Evolutionary conservation across 2,329 filamentous ascomycete genomes (phyloP), one percentile per base, ranked within the genome.

Genomic region (Phaeosphaeriaceae sp.): DNA sequence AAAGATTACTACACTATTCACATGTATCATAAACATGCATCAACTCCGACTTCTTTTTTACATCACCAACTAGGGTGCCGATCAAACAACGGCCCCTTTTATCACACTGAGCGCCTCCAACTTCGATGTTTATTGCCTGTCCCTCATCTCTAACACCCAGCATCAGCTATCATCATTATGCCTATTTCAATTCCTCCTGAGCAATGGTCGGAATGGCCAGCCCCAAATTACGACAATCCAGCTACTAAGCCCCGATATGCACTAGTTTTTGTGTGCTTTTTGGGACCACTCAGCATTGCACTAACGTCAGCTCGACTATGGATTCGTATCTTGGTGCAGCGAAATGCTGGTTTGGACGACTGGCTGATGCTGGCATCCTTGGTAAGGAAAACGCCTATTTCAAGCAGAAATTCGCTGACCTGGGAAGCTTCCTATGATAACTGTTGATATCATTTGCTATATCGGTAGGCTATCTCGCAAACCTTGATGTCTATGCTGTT

Each of bases 341-440:
- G 30, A 40, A 56, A 54, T 44, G 43, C 41, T 17, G 49, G 51
- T 21, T 16, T 42, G 13, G 59, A 60, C 40, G 59, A 62, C 33
- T 60, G 54, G 56, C 36, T 62, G 9, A 54, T 62, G 44, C 12
- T 55, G n/a, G 49, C 43, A 32, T 48, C 57, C 11, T 43, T 58
- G 48, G 42, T 58, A 41, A 17, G 37, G 11, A 28, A 40, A 12
- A 11, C 2, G 7, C 3, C 28, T 16, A 15, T 9, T 40, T 11
- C 21, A 40, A 23, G 1, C 8, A 6, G n/a, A 16, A 9, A 6
- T 7, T 28, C 16, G n/a, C 23, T 40, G n/a, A 40, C n/a, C 17
- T n/a, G 5, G 1, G 3, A 21, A 40, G 37, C 12, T 28, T 28
- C 37, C 37, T 7, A 40, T 40, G 37, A 40, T 40, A 6, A n/a